Base-by-base conservation (phyloP, 164 flowering plant genomes). In the Liquidambar formosana region DNA sequence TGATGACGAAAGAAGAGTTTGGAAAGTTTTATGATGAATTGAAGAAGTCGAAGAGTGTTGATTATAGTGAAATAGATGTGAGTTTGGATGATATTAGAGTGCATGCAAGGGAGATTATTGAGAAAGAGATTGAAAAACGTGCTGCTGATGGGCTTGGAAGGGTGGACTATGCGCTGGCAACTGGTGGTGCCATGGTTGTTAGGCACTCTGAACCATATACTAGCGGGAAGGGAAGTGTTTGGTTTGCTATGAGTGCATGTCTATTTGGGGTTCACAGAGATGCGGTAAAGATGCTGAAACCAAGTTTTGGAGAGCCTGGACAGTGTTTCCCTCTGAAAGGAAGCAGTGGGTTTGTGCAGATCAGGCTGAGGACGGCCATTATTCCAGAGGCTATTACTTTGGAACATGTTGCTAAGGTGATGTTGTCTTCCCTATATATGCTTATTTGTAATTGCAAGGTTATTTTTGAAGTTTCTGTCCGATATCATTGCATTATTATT, bases 301-400 rank as follows among this genome's bases (percentile, higher is more conserved):
- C 98, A 0, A 93, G 98, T 77, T 93, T 93, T 82, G 98, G 98
- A 41, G 89, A 91, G 81, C 98, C 98, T 21, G 98, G 98, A 18
- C 84, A 86, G 73, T 93, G 98, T 69, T 93, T 91, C 61, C 78
- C 98, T 4, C 78, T 93, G 69, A 85, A 81, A 61, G 98, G 98
- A 28, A 82, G 79, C 70, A 77, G 66, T 57, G 98, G 98, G 5
- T 93, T 85, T 77, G 93, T 91, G 21, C 77, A 82, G 71, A 80
- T 93, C 33, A 84, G 63, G 80, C 81, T 93, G 47, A 83, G 94
- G 69, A 75, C 87, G 0, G 85, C 90, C 4, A 87, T 93, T 46
- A 45, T 91, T 44, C 94, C 95, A 1, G 93, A 91, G 73, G 94
- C 96, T 65, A 61, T 93, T 26, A 93, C 98, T 8, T 68, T 93